These are phyloP conservation scores for Mortierella sp. DNA, from an alignment of 371 early-diverging fungal genomes.

Conservation along the genomic window DNA sequence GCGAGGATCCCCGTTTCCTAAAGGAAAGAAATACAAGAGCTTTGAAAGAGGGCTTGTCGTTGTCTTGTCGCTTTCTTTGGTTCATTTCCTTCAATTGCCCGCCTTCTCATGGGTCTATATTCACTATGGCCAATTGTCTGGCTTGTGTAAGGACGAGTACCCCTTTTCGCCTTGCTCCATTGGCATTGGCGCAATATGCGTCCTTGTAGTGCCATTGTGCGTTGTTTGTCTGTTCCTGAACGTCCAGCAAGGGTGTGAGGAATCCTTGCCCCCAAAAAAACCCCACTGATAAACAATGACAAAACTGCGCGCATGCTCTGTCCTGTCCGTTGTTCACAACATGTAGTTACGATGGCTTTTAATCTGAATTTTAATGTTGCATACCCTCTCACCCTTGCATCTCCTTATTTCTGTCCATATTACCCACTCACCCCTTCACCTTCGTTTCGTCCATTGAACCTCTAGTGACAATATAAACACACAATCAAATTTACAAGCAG, in stretches of 20 bases:
- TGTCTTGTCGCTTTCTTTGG: too few species aligned
- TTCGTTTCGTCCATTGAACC: background rate
- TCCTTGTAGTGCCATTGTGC: too few species aligned
- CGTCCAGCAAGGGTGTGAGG: background rate
- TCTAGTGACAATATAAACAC: too few species aligned
- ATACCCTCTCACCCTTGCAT: background rate
- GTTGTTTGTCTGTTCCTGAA: conserved; percentile 11
- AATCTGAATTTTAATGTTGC: background rate
- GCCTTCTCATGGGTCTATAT: background rate
- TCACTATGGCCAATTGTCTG: background rate
- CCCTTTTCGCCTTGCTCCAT: background rate
- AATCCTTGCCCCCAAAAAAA: background rate
- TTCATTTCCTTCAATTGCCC: background rate
- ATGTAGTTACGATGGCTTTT: background rate
- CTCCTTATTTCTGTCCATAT: background rate
- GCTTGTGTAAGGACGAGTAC: background rate
- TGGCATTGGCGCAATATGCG: too few species aligned
- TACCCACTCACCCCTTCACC: background rate
- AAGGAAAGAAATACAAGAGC: too few species aligned
- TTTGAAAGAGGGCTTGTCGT: background rate
- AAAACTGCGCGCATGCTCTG: conserved; percentile 18
- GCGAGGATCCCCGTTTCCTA: too few species aligned
- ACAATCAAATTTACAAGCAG: background rate
- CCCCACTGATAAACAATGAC: conserved; percentile 11
- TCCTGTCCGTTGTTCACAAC: background rate